These are phyloP conservation scores for Galerina marginata DNA, from an alignment of 768 basidiomycete species.

Conservation along the genomic window DNA sequence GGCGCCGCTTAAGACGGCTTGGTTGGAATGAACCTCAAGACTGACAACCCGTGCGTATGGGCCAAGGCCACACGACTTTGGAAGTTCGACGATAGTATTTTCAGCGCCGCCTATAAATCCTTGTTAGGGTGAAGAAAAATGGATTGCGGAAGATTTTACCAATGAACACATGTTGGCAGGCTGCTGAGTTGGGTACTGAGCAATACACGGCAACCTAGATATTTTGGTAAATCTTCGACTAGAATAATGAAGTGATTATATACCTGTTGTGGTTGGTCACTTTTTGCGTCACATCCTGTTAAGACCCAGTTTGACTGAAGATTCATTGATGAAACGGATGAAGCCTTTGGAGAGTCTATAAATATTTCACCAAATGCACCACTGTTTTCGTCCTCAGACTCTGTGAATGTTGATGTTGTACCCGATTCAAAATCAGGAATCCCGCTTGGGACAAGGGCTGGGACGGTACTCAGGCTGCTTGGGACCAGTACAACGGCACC, in stretches of 20 bases:
- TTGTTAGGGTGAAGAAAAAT: background rate
- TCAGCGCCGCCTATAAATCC: slow-evolving; percentile 19
- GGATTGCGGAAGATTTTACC: background rate
- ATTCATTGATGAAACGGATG: slow-evolving; percentile 26
- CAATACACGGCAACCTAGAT: slow-evolving; percentile 28
- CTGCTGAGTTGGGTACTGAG: slow-evolving; percentile 16
- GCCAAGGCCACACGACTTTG: slow-evolving; percentile 28
- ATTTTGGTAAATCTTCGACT: background rate
- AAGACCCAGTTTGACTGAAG: slow-evolving; percentile 29
- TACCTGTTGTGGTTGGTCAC: slow-evolving; percentile 27
- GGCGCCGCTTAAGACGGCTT: slow-evolving; percentile 14
- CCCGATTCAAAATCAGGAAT: background rate
- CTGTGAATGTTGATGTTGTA: background rate
- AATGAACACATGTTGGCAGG: slow-evolving; percentile 29
- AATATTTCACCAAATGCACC: slow-evolving; percentile 25
- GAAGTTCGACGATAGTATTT: slow-evolving; percentile 30
- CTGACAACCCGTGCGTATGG: slow-evolving; percentile 30
- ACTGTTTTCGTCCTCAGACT: background rate
- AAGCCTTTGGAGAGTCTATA: slow-evolving; percentile 30
- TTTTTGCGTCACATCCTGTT: slow-evolving; percentile 20
- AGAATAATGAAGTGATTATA: background rate
- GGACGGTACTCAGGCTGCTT: too few species aligned
- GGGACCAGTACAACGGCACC: too few species aligned
- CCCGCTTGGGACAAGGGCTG: too few species aligned
- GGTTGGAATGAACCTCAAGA: slow-evolving; percentile 24